Evolutionary conservation across 306 rosid species (phyloP).

Genomic region (Prunus campanulata): DNA sequence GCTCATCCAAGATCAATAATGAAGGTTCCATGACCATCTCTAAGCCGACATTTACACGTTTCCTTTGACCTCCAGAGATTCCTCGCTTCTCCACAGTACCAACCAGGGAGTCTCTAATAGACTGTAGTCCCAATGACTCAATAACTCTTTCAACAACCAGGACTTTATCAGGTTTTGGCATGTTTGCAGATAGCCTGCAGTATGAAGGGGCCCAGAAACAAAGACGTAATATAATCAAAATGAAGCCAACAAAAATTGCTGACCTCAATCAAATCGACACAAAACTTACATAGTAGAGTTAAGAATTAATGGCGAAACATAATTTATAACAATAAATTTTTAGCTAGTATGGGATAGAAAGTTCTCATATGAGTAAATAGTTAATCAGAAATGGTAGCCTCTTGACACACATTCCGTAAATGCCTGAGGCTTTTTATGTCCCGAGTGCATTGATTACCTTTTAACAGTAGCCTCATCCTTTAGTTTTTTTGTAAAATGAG

Average conservation of each 20-base stretch:
- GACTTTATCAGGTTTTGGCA: slow-evolving; percentile 86
- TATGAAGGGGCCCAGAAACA: slow-evolving; percentile 27
- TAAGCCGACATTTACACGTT: slow-evolving; percentile 79
- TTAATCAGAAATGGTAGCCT: neutral
- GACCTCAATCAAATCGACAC: slow-evolving; percentile 4
- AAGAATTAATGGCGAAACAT: neutral
- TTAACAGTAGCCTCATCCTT: neutral
- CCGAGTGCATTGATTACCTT: neutral
- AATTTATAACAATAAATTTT: neutral
- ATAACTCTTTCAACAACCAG: slow-evolving; percentile 81
- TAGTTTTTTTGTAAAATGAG: neutral
- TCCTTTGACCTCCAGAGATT: slow-evolving; percentile 77
- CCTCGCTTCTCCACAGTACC: slow-evolving; percentile 82
- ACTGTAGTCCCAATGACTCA: slow-evolving; percentile 76
- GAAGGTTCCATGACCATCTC: slow-evolving; percentile 96
- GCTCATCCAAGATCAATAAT: slow-evolving; percentile 75
- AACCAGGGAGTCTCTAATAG: slow-evolving; percentile 75
- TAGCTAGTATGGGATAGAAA: neutral
- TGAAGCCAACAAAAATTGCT: slow-evolving; percentile 8
- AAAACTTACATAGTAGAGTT: neutral
- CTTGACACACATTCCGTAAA: neutral
- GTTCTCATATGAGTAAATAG: neutral
- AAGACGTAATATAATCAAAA: slow-evolving; percentile 21
- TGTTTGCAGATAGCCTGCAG: slow-evolving; percentile 61
- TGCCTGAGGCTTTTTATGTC: neutral